Evolutionary conservation across 1,284 basidiomycete genomes (phyloP), one percentile per base, ranked within the genome.

Genomic region (Puccinia sorghi): DNA sequence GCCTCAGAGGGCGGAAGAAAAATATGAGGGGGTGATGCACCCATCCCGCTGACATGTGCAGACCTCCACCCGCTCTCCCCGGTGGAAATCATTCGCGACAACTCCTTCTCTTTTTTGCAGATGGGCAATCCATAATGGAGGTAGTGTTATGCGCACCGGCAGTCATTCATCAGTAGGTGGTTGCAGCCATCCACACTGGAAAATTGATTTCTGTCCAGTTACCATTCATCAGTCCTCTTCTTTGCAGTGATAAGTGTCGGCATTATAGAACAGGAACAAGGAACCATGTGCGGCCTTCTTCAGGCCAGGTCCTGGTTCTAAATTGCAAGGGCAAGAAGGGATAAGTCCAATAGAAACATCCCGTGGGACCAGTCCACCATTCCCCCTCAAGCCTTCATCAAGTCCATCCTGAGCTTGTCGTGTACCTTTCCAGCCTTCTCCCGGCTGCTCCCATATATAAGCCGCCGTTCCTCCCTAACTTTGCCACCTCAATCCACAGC

Each of bases 11-110:
- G 32, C 50, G 2, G 32, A 46, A 48, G 43, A 22, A 43, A 43
- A 67, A 48, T 8, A 50, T 48, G 64, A 67, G 48, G 64, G 64
- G 64, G 64, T 67, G 43, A 20, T 15, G 15, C 15, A 15, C 3
- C 39, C 57, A 27, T 27, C 17, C n/a, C 32, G 63, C 63, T 66
- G 63, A 66, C 63, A 48, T 66, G 39, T 43, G 39, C 37, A 66
- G 63, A 13, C 57, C 2, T 27, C 54, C 54, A 37, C 37, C 11
- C 20, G 22, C 39, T 66, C 20, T 66, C 20, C 63, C 43, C 12
- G 25, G 57, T 61, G 57, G 27, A 57, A 57, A 57, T 57, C 27
- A 57, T 57, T 57, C 54, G 54, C 27, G 54, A 22, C n/a, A 32
- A 57, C 27, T 11, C 9, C 13, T 32, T 27, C 57, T 61, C 20